Evolutionary conservation across 768 basidiomycete genomes (phyloP).

Genomic region (Mycena crocata): DNA sequence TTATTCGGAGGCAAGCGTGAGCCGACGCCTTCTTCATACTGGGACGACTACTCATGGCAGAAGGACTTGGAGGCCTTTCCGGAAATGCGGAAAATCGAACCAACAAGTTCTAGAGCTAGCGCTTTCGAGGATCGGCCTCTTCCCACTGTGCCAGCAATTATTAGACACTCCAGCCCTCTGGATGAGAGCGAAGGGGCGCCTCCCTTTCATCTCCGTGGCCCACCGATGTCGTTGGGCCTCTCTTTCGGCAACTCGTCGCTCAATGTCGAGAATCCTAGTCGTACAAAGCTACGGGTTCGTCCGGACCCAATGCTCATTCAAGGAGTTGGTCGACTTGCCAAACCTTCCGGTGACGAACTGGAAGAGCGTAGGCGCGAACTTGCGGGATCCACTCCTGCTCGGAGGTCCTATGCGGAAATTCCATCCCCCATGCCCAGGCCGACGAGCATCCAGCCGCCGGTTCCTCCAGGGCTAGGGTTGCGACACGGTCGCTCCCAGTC

Average conservation of each 20-base stretch:
- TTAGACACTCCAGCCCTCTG: background rate
- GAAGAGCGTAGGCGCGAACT: background rate
- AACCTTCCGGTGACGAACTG: background rate
- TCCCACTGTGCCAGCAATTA: background rate
- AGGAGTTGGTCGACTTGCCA: background rate
- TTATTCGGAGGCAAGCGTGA: background rate
- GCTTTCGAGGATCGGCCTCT: constrained; percentile 4
- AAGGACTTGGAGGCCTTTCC: constrained; percentile 12
- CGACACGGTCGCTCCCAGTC: background rate
- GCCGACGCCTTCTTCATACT: constrained; percentile 4
- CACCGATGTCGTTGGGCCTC: background rate
- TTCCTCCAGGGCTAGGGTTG: background rate
- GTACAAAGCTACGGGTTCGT: constrained; percentile 6
- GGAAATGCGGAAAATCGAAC: background rate
- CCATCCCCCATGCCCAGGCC: background rate
- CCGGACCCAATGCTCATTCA: constrained; percentile 13
- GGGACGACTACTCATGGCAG: constrained; percentile 6
- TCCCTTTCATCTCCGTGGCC: background rate
- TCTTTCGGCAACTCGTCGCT: background rate
- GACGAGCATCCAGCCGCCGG: background rate
- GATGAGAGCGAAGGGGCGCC: constrained; percentile 1
- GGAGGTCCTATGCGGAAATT: background rate
- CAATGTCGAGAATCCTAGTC: constrained; percentile 2
- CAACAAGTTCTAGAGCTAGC: background rate
- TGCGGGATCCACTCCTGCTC: constrained; percentile 6